phyloP scores from a whole-genome alignment of 2,329 filamentous ascomycete genomes.

The Arthrinium puccinioides region DNA sequence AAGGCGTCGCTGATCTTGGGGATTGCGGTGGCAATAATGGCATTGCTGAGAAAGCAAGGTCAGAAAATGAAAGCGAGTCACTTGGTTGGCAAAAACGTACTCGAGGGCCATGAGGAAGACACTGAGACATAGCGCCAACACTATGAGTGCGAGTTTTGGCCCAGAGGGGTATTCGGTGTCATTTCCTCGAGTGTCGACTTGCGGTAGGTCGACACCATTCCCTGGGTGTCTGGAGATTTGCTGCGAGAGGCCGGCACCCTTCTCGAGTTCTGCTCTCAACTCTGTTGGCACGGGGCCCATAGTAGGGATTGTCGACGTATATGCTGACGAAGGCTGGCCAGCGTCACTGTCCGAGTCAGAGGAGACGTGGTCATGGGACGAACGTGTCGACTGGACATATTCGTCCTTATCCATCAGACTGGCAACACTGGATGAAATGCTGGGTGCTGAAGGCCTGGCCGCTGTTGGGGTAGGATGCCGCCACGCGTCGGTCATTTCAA shows the following conservation, averaged over 20 bases:
- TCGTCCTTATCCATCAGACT: neutral
- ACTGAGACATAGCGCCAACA: conserved; percentile 33
- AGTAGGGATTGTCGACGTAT: too few species aligned
- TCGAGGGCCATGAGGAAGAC: conserved; percentile 37
- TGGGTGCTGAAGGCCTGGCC: too few species aligned
- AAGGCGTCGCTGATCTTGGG: conserved; percentile 31
- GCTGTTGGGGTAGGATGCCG: too few species aligned
- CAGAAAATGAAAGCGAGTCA: conserved; percentile 3
- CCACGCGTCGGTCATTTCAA: too few species aligned
- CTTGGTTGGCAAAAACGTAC: conserved; percentile 24
- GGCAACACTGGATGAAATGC: too few species aligned
- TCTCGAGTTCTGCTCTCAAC: too few species aligned
- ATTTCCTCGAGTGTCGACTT: conserved; percentile 25
- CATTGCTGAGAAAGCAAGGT: conserved; percentile 16
- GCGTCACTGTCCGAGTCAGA: neutral
- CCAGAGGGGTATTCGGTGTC: conserved; percentile 29
- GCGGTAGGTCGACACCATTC: neutral
- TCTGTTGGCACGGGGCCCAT: too few species aligned
- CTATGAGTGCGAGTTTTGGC: conserved; percentile 28
- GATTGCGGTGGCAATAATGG: conserved; percentile 33
- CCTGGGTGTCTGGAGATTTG: neutral
- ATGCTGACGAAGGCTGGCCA: too few species aligned
- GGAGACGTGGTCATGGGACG: neutral
- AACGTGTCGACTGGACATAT: neutral
- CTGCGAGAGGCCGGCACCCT: neutral